These are phyloP conservation scores for Eimeria zaria DNA, from an alignment of 169 alveolate genomes.

Conservation along the genomic window DNA sequence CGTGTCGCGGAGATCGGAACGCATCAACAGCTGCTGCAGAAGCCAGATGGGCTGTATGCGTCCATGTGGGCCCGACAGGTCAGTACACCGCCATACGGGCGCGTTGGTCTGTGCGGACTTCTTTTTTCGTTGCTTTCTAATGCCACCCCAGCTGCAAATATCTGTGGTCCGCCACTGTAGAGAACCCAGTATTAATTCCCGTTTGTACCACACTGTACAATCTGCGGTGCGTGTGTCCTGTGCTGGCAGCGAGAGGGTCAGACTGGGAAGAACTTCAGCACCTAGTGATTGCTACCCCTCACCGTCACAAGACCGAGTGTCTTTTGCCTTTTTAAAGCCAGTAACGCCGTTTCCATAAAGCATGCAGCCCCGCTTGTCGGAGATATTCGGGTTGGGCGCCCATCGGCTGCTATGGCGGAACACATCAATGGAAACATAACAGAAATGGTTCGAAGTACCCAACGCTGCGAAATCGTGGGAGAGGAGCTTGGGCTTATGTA, in stretches of 20 bases:
- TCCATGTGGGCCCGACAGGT: constrained; percentile 78
- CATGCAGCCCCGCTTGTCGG: neutral
- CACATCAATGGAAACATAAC: neutral
- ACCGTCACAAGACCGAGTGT: neutral
- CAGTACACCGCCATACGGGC: neutral
- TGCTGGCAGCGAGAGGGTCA: constrained; percentile 57
- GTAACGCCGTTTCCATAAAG: neutral
- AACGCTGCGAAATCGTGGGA: neutral
- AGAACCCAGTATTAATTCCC: neutral
- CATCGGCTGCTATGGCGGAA: neutral
- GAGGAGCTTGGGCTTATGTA: neutral
- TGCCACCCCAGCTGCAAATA: neutral
- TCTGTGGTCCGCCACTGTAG: neutral
- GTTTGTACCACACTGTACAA: neutral
- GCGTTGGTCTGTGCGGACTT: neutral
- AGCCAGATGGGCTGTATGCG: constrained; percentile 56
- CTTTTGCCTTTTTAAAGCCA: neutral
- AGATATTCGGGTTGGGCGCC: neutral
- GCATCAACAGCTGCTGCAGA: constrained; percentile 83
- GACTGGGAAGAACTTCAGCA: neutral
- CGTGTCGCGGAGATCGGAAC: constrained; percentile 86
- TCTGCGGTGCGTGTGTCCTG: neutral
- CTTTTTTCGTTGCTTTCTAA: neutral
- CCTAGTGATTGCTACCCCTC: neutral
- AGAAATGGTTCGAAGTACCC: neutral